These are phyloP conservation scores for Dendrobium catenatum DNA, from an alignment of 106 monocot genomes.

Conservation along the genomic window DNA sequence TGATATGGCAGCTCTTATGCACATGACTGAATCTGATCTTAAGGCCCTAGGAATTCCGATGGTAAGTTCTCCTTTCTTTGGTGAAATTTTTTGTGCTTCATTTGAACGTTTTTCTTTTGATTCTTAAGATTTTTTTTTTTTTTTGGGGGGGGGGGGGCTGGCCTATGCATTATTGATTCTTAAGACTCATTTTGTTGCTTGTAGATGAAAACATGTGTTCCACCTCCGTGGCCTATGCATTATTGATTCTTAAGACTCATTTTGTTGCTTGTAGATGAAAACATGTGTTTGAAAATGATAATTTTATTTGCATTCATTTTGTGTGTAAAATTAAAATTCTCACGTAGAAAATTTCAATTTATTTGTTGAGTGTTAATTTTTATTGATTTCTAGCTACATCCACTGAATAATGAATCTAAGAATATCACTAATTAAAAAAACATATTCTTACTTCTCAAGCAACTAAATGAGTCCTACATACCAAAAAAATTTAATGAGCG, in stretches of 20 bases:
- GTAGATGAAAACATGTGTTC: neutral
- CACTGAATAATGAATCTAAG: neutral
- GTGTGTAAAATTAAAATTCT: too few species aligned
- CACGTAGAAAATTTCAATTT: too few species aligned
- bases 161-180: neutral
- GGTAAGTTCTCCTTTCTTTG: constrained; percentile 27
- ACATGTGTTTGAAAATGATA: neutral
- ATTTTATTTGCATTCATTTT: too few species aligned
- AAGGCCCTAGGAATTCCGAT: constrained; percentile 84
- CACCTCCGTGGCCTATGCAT: too few species aligned
- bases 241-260: neutral
- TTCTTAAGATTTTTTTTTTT: neutral
- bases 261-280: neutral
- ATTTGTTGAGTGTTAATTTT: neutral
- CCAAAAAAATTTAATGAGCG: too few species aligned
- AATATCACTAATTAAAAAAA: neutral
- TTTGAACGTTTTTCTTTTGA: neutral
- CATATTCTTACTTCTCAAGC: neutral
- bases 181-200: neutral
- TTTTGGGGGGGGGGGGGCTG: too few species aligned
- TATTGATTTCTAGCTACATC: neutral
- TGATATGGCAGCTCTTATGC: constrained; percentile 64
- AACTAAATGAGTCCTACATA: neutral
- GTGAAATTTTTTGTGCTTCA: neutral
- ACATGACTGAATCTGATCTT: constrained; percentile 77